Evolutionary conservation across 1,139 yeast species (phyloP).

Genomic region (Arxiozyma telluris): DNA sequence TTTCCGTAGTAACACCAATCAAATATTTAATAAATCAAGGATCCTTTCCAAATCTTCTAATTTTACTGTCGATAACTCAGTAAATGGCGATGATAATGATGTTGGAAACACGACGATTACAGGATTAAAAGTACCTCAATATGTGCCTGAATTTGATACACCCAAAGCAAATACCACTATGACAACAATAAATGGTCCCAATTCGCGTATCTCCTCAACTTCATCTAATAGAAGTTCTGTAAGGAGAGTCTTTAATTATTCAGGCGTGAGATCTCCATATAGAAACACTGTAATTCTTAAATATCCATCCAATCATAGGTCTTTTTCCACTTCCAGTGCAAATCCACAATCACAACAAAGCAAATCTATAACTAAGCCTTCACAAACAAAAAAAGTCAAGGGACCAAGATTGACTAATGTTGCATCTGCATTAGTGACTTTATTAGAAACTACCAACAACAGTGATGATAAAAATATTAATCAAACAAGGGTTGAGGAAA

Average conservation of each 20-base stretch:
- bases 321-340: slow-evolving; percentile 6
- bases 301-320: slow-evolving; percentile 11
- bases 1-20: neutral
- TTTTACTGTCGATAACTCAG: neutral
- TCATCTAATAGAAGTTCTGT: slow-evolving; percentile 12
- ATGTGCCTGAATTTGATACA: slow-evolving; percentile 29
- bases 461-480: neutral
- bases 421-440: slow-evolving; percentile 56
- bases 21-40: slow-evolving; percentile 10
- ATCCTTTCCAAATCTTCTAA: slow-evolving; percentile 4
- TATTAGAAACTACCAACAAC: slow-evolving; percentile 37
- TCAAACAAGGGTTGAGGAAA: neutral
- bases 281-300: slow-evolving; percentile 36
- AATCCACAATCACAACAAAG: slow-evolving; percentile 3
- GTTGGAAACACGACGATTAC: slow-evolving; percentile 7
- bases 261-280: slow-evolving; percentile 59
- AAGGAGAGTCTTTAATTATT: slow-evolving; percentile 46
- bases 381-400: slow-evolving; percentile 3
- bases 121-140: slow-evolving; percentile 27
- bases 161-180: slow-evolving; percentile 5
- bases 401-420: slow-evolving; percentile 45
- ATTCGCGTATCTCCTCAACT: slow-evolving; percentile 5
- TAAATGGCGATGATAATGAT: neutral
- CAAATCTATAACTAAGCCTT: neutral
- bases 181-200: neutral